phyloP scores from a whole-genome alignment of 768 basidiomycete genomes.

The Mycena indigotica region DNA sequence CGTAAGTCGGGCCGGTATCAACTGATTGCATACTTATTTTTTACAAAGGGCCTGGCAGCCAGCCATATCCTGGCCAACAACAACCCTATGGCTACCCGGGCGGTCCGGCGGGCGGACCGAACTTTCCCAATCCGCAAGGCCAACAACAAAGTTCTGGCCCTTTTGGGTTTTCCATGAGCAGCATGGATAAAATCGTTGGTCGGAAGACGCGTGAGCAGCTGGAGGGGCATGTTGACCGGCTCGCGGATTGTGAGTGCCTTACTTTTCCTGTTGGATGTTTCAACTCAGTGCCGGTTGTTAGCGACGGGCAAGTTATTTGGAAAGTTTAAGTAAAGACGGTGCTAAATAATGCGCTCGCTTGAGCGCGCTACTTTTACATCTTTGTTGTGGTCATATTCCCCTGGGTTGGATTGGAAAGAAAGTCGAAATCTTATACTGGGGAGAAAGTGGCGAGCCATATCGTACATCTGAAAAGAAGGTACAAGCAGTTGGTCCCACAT shows the following conservation, averaged over 20 bases:
- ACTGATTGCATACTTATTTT: background rate
- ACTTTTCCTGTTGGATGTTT: too few species aligned
- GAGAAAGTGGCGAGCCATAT: too few species aligned
- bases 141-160: slow-evolving; percentile 25
- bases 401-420: too few species aligned
- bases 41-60: slow-evolving; percentile 17
- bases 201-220: slow-evolving; percentile 50
- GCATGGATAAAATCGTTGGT: slow-evolving; percentile 61
- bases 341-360: too few species aligned
- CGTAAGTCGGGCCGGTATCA: slow-evolving; percentile 14
- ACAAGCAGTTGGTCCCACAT: too few species aligned
- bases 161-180: slow-evolving; percentile 45
- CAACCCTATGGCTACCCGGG: slow-evolving; percentile 29
- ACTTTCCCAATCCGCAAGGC: background rate
- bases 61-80: slow-evolving; percentile 16
- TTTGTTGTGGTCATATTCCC: too few species aligned
- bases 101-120: slow-evolving; percentile 29
- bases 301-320: too few species aligned
- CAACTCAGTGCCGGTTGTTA: too few species aligned
- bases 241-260: slow-evolving; percentile 52
- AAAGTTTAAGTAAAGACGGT: too few species aligned
- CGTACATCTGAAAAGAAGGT: too few species aligned
- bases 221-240: slow-evolving; percentile 45
- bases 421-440: too few species aligned
- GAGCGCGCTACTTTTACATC: too few species aligned